Evolutionary conservation across 768 basidiomycete species (phyloP), one percentile per base, ranked within the genome.

Genomic region (Mycena galopus): DNA sequence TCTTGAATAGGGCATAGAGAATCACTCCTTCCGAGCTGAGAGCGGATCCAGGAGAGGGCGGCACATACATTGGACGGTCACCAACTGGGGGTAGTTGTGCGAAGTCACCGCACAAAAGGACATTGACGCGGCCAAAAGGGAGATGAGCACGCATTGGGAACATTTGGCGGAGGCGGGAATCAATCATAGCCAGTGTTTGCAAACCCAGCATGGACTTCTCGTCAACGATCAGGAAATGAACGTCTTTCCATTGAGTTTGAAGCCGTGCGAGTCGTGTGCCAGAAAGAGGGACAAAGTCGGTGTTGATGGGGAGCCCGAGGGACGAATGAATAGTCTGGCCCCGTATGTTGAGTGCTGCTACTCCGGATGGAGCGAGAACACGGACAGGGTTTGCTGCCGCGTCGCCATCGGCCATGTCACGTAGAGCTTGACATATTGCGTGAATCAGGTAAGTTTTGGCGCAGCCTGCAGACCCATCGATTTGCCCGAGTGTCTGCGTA

Each of bases 1-100:
- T 29, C 12, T n/a, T 50, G n/a, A 50, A 63, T 16, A 47, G 61
- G 29, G 11, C 8, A 12, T 63, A 63, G 9, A 63, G 27, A 8
- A 19, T 25, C 3, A 14, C 27, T 12, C 61, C 61, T 32, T 63
- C 61, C 4, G 27, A 16, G 44, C 61, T 62, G 21, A 47, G 42
- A 10, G 42, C 27, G 17, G 55, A 29, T 6, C 29, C 55, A 7
- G 17, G 25, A 30, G 55, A 30, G 17, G 55, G 55, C 2, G 29
- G 55, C 25, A 4, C 55, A 19, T 30, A 56, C 3, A 56, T 10
- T 6, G 55, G 29, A 37, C 35, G 14, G 17, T 74, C 70, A 3
- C 65, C 65, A 23, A 74, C 73, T 5, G 70, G 73, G 0, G 73
- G 70, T 0, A 74, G 61, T 57, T 74, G 73, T 1, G 73, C 73